phyloP scores from a whole-genome alignment of 441 rosid genomes.

The Melastoma candidum region DNA sequence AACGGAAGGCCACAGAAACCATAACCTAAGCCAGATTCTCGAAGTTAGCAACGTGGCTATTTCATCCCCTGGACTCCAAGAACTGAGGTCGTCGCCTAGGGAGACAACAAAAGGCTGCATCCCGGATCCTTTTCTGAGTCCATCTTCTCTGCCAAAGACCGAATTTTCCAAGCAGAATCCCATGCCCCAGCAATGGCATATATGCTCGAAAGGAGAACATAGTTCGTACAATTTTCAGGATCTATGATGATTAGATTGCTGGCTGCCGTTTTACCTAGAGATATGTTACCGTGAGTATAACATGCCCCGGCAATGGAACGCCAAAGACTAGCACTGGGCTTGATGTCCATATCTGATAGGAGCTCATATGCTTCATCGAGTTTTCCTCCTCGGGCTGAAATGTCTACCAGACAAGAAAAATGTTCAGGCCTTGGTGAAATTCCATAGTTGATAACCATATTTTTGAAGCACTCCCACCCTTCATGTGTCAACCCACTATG shows the following conservation, averaged over 20 bases:
- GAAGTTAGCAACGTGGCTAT: too few species aligned
- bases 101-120: slow-evolving; percentile 38
- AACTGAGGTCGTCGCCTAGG: slow-evolving; percentile 17
- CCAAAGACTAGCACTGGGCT: slow-evolving; percentile 51
- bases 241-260: slow-evolving; percentile 36
- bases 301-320: slow-evolving; percentile 70
- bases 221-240: slow-evolving; percentile 49
- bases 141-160: slow-evolving; percentile 39
- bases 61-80: slow-evolving; percentile 15
- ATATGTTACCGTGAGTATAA: slow-evolving; percentile 31
- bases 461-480: slow-evolving; percentile 47
- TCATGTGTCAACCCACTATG: slow-evolving; percentile 49
- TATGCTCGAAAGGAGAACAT: slow-evolving; percentile 42
- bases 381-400: slow-evolving; percentile 54
- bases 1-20: too few species aligned
- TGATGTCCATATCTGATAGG: slow-evolving; percentile 29
- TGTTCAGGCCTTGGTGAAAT: slow-evolving; percentile 50
- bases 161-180: slow-evolving; percentile 34
- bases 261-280: slow-evolving; percentile 51
- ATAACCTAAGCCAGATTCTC: too few species aligned
- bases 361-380: slow-evolving; percentile 51
- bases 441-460: slow-evolving; percentile 42
- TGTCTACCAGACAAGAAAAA: slow-evolving; percentile 59
- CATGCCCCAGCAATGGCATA: slow-evolving; percentile 60
- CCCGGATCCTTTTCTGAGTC: slow-evolving; percentile 45